Conservation (phyloP, 805 yeast genomes). For the Kazachstania psychrophila region DNA sequence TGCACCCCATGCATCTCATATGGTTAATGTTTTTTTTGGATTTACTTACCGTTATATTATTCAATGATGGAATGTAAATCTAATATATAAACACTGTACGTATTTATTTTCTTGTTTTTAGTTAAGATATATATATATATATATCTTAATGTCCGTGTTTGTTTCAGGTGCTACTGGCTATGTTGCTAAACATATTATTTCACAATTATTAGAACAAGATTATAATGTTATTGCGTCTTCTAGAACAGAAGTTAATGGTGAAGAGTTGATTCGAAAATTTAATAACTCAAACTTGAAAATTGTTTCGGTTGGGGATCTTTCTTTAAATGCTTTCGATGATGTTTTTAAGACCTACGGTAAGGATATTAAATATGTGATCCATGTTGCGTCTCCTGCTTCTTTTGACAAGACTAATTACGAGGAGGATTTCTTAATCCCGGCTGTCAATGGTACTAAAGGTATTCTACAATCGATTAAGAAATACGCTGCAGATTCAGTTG, state of each 20-base stretch:
- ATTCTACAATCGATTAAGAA: slow-evolving; percentile 36
- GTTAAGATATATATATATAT: no score
- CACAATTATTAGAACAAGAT: slow-evolving; percentile 27
- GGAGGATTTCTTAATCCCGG: slow-evolving; percentile 42
- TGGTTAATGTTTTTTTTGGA: no score
- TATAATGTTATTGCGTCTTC: slow-evolving; percentile 45
- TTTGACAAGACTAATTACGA: slow-evolving; percentile 34
- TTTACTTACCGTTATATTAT: no score
- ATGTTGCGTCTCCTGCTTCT: slow-evolving; percentile 40
- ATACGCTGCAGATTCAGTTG: slow-evolving; percentile 34
- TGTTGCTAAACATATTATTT: slow-evolving; percentile 41
- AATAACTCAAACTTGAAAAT: slow-evolving; percentile 17
- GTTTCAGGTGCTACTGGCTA: slow-evolving; percentile 47
- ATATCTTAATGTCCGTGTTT: slow-evolving; percentile 31
- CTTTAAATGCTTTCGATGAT: slow-evolving; percentile 36
- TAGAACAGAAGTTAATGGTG: slow-evolving; percentile 37
- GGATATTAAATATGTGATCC: slow-evolving; percentile 37
- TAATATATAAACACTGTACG: no score
- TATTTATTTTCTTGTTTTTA: no score
- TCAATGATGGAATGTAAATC: no score
- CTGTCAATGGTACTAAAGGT: slow-evolving; percentile 42
- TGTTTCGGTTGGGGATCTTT: slow-evolving; percentile 31
- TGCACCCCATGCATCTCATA: no score
- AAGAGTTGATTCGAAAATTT: slow-evolving; percentile 28
- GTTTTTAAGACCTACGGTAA: slow-evolving; percentile 32